Evolutionary conservation across 768 basidiomycete species (phyloP), one percentile per base, ranked within the genome.

Genomic region (Suillus placidus): DNA sequence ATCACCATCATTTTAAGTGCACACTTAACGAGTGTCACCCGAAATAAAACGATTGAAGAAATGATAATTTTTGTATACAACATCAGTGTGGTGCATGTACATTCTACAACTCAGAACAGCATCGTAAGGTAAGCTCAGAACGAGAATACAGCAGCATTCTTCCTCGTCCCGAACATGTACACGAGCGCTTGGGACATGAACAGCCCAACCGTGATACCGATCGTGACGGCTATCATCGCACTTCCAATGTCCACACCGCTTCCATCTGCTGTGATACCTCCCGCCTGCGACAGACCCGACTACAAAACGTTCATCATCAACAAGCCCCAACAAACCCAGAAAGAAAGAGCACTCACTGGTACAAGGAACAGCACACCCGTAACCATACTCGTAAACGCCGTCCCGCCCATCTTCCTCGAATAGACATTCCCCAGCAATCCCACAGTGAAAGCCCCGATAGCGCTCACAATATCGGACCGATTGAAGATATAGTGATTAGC

Each of bases 361-460:
- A 95, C 92, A 66, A 95, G 80, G 77, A 95, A 93, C 68, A 94
- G 76, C 6, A 95, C 92, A 45, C 93, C 93, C 32, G 93, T 91
- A 47, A 94, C 92, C 94, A 95, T 95, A 2, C 88, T 88, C 12
- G 93, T 93, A 77, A 95, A 95, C 23, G 93, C 93, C 4, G 93
- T 94, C 9, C 93, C 93, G 9, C 90, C 85, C 84, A 92, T 89
- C 73, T 86, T 87, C 55, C 93, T 83, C 47, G 93, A 94, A 75
- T 94, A 94, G 2, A 90, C 76, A 71, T 94, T 94, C 4, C 92
- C 93, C 23, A 93, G 78, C 35, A 93, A 68, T 26, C 92, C 92
- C 23, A 92, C 88, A 1, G 88, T 90, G 69, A 93, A 93, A 20
- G 93, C 92, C 1, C 93, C 93, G 71, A 94, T 92, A 12, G 91